Evolutionary conservation across 2,329 filamentous ascomycete species (phyloP).

Genomic region (Xylariaceae sp.): DNA sequence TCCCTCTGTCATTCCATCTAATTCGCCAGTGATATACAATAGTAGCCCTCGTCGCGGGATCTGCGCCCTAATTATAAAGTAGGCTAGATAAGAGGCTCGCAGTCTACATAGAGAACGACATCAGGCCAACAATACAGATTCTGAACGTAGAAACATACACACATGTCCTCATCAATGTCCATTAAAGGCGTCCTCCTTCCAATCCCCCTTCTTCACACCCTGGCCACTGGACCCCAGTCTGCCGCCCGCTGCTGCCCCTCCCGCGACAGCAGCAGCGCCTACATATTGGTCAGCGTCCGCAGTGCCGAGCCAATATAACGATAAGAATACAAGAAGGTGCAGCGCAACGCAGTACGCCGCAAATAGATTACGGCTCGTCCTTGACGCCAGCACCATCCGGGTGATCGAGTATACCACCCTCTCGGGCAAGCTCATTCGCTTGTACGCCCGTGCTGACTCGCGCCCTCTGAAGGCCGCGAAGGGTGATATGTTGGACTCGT

Average conservation of each 20-base stretch:
- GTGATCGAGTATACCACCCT: conserved; percentile 87
- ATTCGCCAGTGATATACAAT: too few relatives aligned
- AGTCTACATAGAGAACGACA: neutral
- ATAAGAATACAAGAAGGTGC: conserved; percentile 82
- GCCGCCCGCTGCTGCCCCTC: conserved; percentile 32
- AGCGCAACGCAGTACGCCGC: conserved; percentile 86
- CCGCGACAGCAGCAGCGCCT: conserved; percentile 44
- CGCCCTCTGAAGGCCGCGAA: conserved; percentile 95
- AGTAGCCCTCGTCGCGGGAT: too few relatives aligned
- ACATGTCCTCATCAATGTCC: conserved; percentile 31
- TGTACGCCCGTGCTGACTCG: conserved; percentile 86
- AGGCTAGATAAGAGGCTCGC: neutral
- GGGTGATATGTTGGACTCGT: conserved; percentile 92
- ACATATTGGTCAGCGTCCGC: conserved; percentile 56
- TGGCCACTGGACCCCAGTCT: conserved; percentile 24
- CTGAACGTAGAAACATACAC: neutral
- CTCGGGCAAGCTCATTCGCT: conserved; percentile 89
- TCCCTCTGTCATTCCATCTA: too few relatives aligned
- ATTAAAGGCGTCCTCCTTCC: conserved; percentile 63
- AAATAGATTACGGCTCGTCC: conserved; percentile 90
- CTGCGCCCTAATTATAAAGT: too few relatives aligned
- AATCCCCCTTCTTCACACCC: conserved; percentile 49
- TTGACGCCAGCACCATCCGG: conserved; percentile 82
- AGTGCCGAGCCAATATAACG: conserved; percentile 80
- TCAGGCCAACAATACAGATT: neutral